These are phyloP conservation scores for Penicillium pancosmium DNA, from an alignment of 495 filamentous ascomycete genomes.

Conservation along the genomic window DNA sequence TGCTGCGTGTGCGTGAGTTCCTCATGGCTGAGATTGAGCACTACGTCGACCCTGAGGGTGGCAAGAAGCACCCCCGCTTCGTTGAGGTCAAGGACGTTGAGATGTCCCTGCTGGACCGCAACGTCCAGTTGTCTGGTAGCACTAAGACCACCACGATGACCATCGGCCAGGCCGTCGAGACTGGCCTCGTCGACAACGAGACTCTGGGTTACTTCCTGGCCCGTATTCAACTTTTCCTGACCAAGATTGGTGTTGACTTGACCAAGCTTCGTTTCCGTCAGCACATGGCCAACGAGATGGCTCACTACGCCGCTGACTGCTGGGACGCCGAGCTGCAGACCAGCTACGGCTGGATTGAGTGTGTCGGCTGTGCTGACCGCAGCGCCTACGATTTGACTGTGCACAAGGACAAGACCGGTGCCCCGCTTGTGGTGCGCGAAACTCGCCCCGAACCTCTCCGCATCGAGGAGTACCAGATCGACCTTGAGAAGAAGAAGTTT, in stretches of 20 bases:
- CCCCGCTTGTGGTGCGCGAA: slow-evolving; percentile 71
- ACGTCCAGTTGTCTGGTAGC: slow-evolving; percentile 70
- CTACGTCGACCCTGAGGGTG: slow-evolving; percentile 70
- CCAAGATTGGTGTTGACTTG: slow-evolving; percentile 68
- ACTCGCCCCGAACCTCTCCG: slow-evolving; percentile 65
- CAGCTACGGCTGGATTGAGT: slow-evolving; percentile 85
- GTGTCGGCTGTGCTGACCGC: slow-evolving; percentile 81
- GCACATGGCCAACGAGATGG: slow-evolving; percentile 84
- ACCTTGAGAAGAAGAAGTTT: slow-evolving; percentile 82
- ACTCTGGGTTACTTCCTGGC: slow-evolving; percentile 87
- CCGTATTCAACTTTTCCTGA: slow-evolving; percentile 73
- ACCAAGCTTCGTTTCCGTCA: slow-evolving; percentile 80
- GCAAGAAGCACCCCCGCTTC: slow-evolving; percentile 71
- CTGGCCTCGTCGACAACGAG: slow-evolving; percentile 75
- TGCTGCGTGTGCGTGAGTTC: slow-evolving; percentile 71
- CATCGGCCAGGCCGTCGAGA: slow-evolving; percentile 72
- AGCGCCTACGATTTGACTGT: slow-evolving; percentile 80
- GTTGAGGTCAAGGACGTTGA: slow-evolving; percentile 62
- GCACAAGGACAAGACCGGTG: slow-evolving; percentile 79
- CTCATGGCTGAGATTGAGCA: slow-evolving; percentile 78
- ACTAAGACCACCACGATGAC: slow-evolving; percentile 61
- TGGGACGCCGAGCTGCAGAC: slow-evolving; percentile 83
- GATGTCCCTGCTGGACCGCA: slow-evolving; percentile 67
- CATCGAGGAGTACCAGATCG: slow-evolving; percentile 74
- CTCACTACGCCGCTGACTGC: slow-evolving; percentile 83